phyloP scores from a whole-genome alignment of 768 basidiomycete genomes.

The Cystofilobasidium bisporidii region DNA sequence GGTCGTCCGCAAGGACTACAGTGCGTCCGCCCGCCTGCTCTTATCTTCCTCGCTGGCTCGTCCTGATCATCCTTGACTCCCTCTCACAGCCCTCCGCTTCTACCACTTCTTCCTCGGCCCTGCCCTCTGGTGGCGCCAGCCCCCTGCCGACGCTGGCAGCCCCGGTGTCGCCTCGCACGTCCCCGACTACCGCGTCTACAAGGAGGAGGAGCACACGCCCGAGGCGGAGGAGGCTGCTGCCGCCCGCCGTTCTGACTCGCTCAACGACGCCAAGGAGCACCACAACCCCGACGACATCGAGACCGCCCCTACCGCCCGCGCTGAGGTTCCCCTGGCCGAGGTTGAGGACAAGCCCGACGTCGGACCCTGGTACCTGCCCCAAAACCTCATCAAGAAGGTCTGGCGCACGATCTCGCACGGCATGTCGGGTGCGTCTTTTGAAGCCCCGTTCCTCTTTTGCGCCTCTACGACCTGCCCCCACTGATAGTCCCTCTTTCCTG shows the following conservation, averaged over 20 bases:
- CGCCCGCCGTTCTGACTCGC: neutral
- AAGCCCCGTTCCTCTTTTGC: neutral
- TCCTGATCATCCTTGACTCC: neutral
- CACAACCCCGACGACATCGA: neutral
- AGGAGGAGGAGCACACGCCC: conserved; percentile 7
- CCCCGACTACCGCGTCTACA: conserved; percentile 38
- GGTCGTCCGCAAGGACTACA: conserved; percentile 44
- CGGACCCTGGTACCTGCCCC: conserved; percentile 39
- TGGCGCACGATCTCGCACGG: conserved; percentile 7
- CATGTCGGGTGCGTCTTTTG: conserved; percentile 1
- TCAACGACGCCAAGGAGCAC: conserved; percentile 10
- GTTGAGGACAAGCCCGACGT: conserved; percentile 26
- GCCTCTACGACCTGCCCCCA: too few relatives aligned
- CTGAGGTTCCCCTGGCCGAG: conserved; percentile 4
- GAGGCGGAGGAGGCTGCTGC: neutral
- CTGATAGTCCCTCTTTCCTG: conserved; percentile 14
- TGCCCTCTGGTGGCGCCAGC: conserved; percentile 39
- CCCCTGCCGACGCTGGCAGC: conserved; percentile 38
- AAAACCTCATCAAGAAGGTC: conserved; percentile 37
- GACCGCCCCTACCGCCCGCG: neutral
- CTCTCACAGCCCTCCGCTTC: conserved; percentile 35
- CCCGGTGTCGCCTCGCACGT: conserved; percentile 32
- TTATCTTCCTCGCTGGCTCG: too few relatives aligned
- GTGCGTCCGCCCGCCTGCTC: too few relatives aligned
- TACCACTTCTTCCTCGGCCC: conserved; percentile 45